Evolutionary conservation across 495 filamentous ascomycete species (phyloP).

Genomic region (Penicillium waksmanii): DNA sequence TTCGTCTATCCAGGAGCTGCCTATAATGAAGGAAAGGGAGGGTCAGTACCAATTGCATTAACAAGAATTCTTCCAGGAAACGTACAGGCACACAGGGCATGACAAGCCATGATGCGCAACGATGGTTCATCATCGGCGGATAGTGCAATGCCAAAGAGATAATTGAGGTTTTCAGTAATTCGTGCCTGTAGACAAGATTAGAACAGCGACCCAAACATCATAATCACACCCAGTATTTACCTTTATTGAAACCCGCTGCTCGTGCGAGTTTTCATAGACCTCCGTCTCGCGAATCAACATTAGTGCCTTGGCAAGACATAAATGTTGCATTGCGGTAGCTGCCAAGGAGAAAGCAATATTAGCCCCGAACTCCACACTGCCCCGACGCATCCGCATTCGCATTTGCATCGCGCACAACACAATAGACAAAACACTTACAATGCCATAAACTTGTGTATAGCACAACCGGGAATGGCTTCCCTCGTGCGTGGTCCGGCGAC

Average conservation of each 20-base stretch:
- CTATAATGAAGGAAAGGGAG: conserved; percentile 15
- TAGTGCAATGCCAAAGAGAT: conserved; percentile 45
- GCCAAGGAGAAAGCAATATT: conserved; percentile 6
- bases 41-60: neutral
- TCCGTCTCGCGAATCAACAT: conserved; percentile 33
- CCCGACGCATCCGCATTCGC: conserved; percentile 1
- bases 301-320: conserved; percentile 45
- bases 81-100: conserved; percentile 45
- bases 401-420: neutral
- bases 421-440: conserved; percentile 28
- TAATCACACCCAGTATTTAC: conserved; percentile 19
- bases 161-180: conserved; percentile 35
- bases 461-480: conserved; percentile 43
- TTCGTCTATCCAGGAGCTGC: conserved; percentile 40
- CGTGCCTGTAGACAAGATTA: conserved; percentile 24
- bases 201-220: neutral
- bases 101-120: conserved; percentile 44
- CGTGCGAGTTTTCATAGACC: conserved; percentile 18
- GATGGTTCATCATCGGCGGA: conserved; percentile 44
- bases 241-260: conserved; percentile 26
- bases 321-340: conserved; percentile 46
- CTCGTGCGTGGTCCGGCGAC: conserved; percentile 29
- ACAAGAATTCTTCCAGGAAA: neutral
- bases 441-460: conserved; percentile 44
- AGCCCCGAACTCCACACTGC: neutral